A percentile compares a stretch with the other conserved stretches of the same genome.
These are phyloP conservation scores for Acephala macrosclerotiorum DNA, from an alignment of 2,329 filamentous ascomycete species.

Conservation along the genomic window DNA sequence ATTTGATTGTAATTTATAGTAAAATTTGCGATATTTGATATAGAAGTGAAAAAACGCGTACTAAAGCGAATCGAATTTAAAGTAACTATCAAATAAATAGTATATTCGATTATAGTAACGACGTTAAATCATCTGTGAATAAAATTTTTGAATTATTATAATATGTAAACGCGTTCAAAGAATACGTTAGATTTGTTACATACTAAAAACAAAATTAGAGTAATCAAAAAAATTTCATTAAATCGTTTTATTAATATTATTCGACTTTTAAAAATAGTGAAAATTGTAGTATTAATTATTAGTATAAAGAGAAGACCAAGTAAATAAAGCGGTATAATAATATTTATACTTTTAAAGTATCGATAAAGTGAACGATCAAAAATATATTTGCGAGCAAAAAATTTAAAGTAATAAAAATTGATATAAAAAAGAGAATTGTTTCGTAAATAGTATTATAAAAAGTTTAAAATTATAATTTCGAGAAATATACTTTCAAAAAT, in stretches of 20 bases:
- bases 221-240: conserved; percentile 28
- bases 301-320: conserved; percentile 27
- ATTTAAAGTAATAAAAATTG: conserved; percentile 25
- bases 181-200: conserved; percentile 27
- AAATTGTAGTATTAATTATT: conserved; percentile 26
- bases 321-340: conserved; percentile 28
- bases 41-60: conserved; percentile 26
- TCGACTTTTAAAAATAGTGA: conserved; percentile 25
- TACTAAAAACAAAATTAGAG: conserved; percentile 28
- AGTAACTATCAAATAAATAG: conserved; percentile 25
- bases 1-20: conserved; percentile 24
- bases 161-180: conserved; percentile 25
- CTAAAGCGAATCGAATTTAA: conserved; percentile 26
- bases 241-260: conserved; percentile 27
- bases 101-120: conserved; percentile 25
- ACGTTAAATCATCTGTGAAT: conserved; percentile 26
- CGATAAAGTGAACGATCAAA: conserved; percentile 26
- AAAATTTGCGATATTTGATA: conserved; percentile 21
- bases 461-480: conserved; percentile 27
- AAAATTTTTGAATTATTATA: conserved; percentile 25
- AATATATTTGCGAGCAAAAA: conserved; percentile 28
- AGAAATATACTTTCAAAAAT: conserved; percentile 26
- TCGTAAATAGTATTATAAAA: conserved; percentile 28
- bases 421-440: conserved; percentile 29
- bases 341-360: conserved; percentile 27